Base-by-base conservation (phyloP, 225 moss, liverwort and hornwort genomes). In the Climacium dendroides region DNA sequence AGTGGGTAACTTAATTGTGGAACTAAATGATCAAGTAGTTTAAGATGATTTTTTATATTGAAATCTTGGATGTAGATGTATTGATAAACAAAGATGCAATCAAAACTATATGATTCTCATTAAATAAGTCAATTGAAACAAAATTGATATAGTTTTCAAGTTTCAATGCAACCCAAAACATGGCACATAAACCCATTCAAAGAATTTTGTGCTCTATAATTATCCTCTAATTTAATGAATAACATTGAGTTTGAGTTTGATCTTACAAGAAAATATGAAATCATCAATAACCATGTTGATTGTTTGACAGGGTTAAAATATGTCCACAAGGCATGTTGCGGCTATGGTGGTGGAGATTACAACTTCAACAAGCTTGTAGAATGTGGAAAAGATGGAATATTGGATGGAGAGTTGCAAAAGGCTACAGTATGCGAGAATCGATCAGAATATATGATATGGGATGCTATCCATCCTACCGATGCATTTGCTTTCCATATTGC, bases 381-480 rank as follows among this genome's bases (percentile, higher is more conserved):
- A 0, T 93, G 93, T 75, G 89, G 62, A 15, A 2, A 1, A 13
- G 54, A 87, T 6, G 85, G 80, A 8, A 28, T 86, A 14, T 13
- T 87, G 7, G 32, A 90, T 71, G 87, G 90, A 14, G 18, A 64
- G 85, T 34, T 73, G 30, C 43, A 8, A 9, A 87, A 19, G 19
- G 79, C 89, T 10, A 90, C 62, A 3, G n/a, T 89, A 34, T 93
- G 90, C 20, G 53, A 87, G 19, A 91, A 92, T 83, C 84, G 83
- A 48, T 80, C 87, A 1, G 82, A 85, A 7, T 92, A 93, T 37
- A 79, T 94, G 88, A 11, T 89, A 11, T 93, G 92, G 94, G 94
- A 94, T 63, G 4, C 0, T 30, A 0, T 86, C 2, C 92, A 92
- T 71, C 90, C 91, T 6, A 93, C 91, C 0, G 85, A 93, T 1